These are phyloP conservation scores for Claviceps fusiformis DNA, from an alignment of 2,329 filamentous ascomycete species.

Conservation along the genomic window DNA sequence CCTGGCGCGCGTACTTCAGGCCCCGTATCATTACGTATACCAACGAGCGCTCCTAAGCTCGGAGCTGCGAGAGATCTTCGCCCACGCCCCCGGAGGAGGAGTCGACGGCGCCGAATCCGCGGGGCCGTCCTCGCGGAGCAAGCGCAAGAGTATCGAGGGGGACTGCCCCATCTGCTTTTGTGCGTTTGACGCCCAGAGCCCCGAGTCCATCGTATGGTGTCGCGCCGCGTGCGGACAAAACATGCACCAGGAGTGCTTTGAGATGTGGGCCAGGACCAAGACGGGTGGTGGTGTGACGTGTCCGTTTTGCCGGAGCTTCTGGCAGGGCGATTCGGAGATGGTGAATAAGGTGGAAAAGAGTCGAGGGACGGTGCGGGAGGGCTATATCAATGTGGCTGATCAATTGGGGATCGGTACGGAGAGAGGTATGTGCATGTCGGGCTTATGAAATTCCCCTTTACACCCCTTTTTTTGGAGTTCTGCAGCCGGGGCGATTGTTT, in stretches of 20 bases:
- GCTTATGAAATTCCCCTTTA: background rate
- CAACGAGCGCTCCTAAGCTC: conserved; percentile 45
- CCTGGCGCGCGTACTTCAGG: conserved; percentile 45
- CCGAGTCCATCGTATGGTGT: conserved; percentile 34
- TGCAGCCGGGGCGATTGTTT: background rate
- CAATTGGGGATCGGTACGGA: conserved; percentile 42
- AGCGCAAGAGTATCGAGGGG: conserved; percentile 36
- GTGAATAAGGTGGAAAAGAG: conserved; percentile 30
- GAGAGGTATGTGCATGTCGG: conserved; percentile 28
- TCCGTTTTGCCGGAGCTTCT: conserved; percentile 45
- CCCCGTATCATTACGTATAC: conserved; percentile 41
- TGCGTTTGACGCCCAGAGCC: conserved; percentile 23
- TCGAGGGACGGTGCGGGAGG: conserved; percentile 30
- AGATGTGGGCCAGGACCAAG: conserved; percentile 39
- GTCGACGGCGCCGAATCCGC: conserved; percentile 23
- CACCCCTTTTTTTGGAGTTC: background rate
- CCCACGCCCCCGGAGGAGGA: conserved; percentile 10
- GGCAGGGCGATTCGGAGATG: conserved; percentile 32
- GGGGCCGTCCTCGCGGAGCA: conserved; percentile 15
- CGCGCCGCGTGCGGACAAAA: conserved; percentile 40
- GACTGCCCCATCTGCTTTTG: conserved; percentile 46
- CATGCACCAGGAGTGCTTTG: conserved; percentile 39
- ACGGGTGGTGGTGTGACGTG: conserved; percentile 35
- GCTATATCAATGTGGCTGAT: conserved; percentile 48
- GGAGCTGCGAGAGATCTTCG: conserved; percentile 48